Conservation (phyloP, 2,329 filamentous ascomycete genomes). For the Diaporthe vaccinii region DNA sequence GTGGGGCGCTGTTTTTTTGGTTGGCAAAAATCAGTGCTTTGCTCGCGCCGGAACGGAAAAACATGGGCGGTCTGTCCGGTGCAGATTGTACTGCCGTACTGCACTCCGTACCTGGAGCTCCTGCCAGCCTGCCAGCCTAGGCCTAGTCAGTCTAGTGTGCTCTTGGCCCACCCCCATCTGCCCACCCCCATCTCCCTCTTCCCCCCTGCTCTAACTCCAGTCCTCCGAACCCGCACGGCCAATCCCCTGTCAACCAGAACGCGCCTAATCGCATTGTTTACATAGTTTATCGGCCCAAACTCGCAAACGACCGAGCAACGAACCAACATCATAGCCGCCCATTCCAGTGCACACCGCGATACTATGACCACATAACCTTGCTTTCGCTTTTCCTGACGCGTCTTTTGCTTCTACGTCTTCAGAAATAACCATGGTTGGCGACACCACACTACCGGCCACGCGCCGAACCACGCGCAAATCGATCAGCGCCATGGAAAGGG, state of each 20-base stretch:
- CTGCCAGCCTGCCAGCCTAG: background rate
- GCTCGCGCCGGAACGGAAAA: conserved; percentile 30
- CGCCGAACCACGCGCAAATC: conserved; percentile 76
- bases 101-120: background rate
- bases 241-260: conserved; percentile 26
- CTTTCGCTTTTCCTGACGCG: conserved; percentile 17
- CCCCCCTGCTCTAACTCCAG: background rate
- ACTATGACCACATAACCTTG: conserved; percentile 33
- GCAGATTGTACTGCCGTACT: background rate
- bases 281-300: conserved; percentile 18
- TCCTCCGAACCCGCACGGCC: background rate
- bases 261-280: conserved; percentile 35
- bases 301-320: conserved; percentile 23
- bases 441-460: conserved; percentile 67
- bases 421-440: conserved; percentile 46
- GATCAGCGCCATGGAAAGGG: conserved; percentile 78
- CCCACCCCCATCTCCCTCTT: background rate
- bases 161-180: background rate
- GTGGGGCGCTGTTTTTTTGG: conserved; percentile 33
- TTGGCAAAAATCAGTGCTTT: conserved; percentile 31
- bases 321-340: conserved; percentile 12
- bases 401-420: background rate
- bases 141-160: background rate
- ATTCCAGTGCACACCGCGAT: conserved; percentile 12
- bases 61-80: background rate